phyloP scores from a whole-genome alignment of 495 filamentous ascomycete genomes.

The Hypoxylon fuscum region DNA sequence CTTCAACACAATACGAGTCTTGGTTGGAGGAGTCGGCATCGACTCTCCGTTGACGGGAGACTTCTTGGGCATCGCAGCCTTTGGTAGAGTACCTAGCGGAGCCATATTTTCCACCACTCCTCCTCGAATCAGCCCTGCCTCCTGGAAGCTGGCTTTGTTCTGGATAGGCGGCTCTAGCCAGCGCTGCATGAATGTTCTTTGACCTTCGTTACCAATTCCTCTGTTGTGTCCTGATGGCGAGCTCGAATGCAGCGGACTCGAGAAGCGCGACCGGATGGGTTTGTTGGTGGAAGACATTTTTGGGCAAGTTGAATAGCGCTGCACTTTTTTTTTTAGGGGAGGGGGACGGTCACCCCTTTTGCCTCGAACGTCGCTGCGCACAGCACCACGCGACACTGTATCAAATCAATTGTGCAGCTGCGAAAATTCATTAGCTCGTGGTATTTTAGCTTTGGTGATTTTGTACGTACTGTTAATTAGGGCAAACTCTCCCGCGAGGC shows the following conservation, averaged over 20 bases:
- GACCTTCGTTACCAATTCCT: constrained; percentile 44
- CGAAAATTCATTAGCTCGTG: constrained; percentile 20
- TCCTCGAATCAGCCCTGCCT: constrained; percentile 67
- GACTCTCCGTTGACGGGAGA: constrained; percentile 31
- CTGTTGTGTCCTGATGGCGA: constrained; percentile 45
- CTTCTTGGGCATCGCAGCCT: constrained; percentile 56
- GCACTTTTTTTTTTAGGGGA: constrained; percentile 19
- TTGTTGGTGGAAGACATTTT: constrained; percentile 49
- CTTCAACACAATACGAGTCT: constrained; percentile 54
- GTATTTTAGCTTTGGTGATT: neutral
- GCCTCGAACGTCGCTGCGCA: constrained; percentile 17
- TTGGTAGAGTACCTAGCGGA: constrained; percentile 71
- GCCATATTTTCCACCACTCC: constrained; percentile 76
- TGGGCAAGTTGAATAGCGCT: neutral
- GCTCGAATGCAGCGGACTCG: constrained; percentile 60
- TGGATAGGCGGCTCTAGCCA: constrained; percentile 79
- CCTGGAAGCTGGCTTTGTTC: constrained; percentile 74
- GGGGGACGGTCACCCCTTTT: constrained; percentile 35
- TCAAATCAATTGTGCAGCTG: constrained; percentile 29
- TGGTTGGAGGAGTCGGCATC: constrained; percentile 35
- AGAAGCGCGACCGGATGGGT: constrained; percentile 61
- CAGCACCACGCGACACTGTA: constrained; percentile 24
- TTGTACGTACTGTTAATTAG: constrained; percentile 3
- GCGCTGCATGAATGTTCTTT: constrained; percentile 56
- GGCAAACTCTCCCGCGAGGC: neutral